These are phyloP conservation scores for Datura wrightii DNA, from an alignment of 257 asterid species.

Conservation along the genomic window DNA sequence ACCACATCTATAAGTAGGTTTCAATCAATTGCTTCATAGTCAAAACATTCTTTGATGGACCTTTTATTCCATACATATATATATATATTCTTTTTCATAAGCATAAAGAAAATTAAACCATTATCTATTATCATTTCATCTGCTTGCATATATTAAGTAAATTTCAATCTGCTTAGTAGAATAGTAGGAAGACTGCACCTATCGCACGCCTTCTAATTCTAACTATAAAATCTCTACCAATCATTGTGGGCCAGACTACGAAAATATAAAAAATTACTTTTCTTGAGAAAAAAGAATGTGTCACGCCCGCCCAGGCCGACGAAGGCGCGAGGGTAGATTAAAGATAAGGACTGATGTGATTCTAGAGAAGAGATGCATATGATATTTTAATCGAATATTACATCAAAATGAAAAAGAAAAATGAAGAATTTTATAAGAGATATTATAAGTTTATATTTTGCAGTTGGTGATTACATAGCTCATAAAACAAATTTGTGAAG, in stretches of 20 bases:
- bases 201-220: neutral
- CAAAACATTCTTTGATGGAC: conserved; percentile 21
- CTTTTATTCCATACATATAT: conserved; percentile 21
- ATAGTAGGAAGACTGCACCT: conserved; percentile 6
- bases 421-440: neutral
- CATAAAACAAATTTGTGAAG: neutral
- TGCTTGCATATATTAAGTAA: conserved; percentile 8
- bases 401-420: neutral
- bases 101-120: neutral
- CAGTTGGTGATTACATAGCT: neutral
- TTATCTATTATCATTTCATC: neutral
- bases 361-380: neutral
- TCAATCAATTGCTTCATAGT: neutral
- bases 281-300: neutral
- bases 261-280: neutral
- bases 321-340: neutral
- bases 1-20: conserved; percentile 1
- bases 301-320: neutral
- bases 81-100: neutral
- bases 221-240: neutral
- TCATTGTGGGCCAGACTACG: neutral
- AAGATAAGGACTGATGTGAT: neutral
- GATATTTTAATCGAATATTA: neutral
- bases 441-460: neutral
- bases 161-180: neutral